Evolutionary conservation across 2,329 filamentous ascomycete species (phyloP), one percentile per base, ranked within the genome.

Genomic region (Talaromyces islandicus): DNA sequence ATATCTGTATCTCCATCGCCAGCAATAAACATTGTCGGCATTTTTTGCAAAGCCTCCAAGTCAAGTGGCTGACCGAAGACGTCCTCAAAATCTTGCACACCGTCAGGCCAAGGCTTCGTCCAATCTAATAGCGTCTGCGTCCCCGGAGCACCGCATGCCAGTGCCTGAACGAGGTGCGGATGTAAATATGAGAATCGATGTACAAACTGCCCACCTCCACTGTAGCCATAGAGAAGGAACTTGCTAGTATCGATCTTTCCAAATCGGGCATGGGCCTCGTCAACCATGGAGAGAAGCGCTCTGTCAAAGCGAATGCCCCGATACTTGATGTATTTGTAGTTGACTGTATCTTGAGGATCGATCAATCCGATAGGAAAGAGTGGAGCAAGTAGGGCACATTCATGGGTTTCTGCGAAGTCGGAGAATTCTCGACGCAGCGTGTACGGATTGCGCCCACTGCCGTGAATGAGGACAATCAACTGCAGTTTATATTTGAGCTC

Each of bases 141-240:
- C 10, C 57, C 57, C 3, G 57, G 57, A 17, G 57, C 57, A 19
- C 51, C 57, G n/a, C 50, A 54, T 7, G 24, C 57, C 46, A 59
- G 21, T 38, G 21, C 57, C 30, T 19, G 24, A 2, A 59, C 35
- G 9, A 27, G 50, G n/a, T 29, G 35, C 4, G 57, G 51, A 35
- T 54, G 46, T 41, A 59, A 24, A 11, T 59, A 59, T 14, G 57
- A 51, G 35, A 59, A 59, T 27, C 57, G 57, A 59, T 59, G 57
- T n/a, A 54, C 57, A 48, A 57, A 54, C 25, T 54, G 51, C 9
- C 35, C 56, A 21, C 56, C 56, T 25, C 57, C 57, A 32, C 57
- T 59, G 51, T 46, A 59, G 17, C 57, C 57, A 25, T 41, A 54
- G 21, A 58, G 32, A 54, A 51, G 43, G 25, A 58, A 58, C 9